These are phyloP conservation scores for Sporisorium iseilematis-ciliati DNA, from an alignment of 1,284 basidiomycete species.

Conservation along the genomic window DNA sequence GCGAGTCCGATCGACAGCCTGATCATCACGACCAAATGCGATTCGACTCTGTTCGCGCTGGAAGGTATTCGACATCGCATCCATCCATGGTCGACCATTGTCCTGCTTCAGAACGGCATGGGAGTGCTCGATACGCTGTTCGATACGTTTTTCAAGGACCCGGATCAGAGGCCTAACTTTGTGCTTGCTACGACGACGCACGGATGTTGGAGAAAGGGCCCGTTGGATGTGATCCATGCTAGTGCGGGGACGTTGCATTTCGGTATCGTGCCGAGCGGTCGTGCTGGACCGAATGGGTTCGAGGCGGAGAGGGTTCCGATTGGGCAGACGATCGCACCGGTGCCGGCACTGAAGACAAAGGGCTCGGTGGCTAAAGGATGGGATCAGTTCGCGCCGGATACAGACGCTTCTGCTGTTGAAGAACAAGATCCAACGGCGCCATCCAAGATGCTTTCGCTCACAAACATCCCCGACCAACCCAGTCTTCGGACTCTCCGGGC, in stretches of 20 bases:
- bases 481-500: constrained; percentile 46
- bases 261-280: constrained; percentile 80
- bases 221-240: constrained; percentile 79
- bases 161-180: constrained; percentile 82
- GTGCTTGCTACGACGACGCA: constrained; percentile 87
- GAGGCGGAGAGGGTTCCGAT: constrained; percentile 27
- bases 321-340: constrained; percentile 28
- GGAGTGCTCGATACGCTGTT: constrained; percentile 87
- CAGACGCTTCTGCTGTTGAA: constrained; percentile 6
- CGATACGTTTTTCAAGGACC: constrained; percentile 79
- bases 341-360: constrained; percentile 3
- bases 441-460: constrained; percentile 44
- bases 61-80: constrained; percentile 77
- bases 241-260: constrained; percentile 81
- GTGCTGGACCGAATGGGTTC: constrained; percentile 25
- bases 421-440: constrained; percentile 24
- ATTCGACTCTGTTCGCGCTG: constrained; percentile 77
- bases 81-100: constrained; percentile 80
- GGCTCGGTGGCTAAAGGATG: constrained; percentile 19
- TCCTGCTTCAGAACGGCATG: constrained; percentile 90
- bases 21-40: constrained; percentile 85
- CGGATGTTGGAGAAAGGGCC: constrained; percentile 74
- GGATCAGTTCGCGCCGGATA: constrained; percentile 38
- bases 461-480: constrained; percentile 52
- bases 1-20: constrained; percentile 72